Base-by-base conservation (phyloP, 305 asterid genomes). In the Stenogyne calaminthoides region DNA sequence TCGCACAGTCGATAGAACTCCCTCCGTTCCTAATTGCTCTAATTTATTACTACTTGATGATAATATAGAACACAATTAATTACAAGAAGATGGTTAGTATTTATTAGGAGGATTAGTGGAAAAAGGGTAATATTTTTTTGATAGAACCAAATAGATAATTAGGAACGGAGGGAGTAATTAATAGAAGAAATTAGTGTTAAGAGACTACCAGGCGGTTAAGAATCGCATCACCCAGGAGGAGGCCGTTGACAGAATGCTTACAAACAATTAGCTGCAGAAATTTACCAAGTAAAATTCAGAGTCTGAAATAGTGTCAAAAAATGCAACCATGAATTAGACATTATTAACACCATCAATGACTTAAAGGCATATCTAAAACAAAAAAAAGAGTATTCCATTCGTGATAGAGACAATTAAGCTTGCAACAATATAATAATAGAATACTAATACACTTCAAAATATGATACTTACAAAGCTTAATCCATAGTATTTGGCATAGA, bases 201-300 rank as follows among this genome's bases (percentile, higher is more conserved):
- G 70, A 59, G 54, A 54, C 7, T 75, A 94, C 98, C 88, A 94
- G 80, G 75, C 82, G 72, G 77, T 91, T 94, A 54, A 91, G 73
- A 74, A 81, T 72, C 39, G 88, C 86, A 2, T 94, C 98, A 11
- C 96, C 97, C 11, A 94, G 84, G 82, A 94, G 91, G 77, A 81
- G 39, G 78, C 80, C 97, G 71, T 94, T 94, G 70, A 83, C 72
- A 72, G 98, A 88, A 86, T 94, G 98, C 88, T 87, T 80, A 58
- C 87, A 80, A 64, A 87, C 82, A 62, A 70, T 73, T 76, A 94
- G 76, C 97, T 91, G 89, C 87, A 80, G 62, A 78, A 55, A 67
- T 25, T 8, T 4, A 64, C 55, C 11, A 37, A 29, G 67, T 14
- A 37, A 46, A 34, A 36, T 20, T 64, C 29, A 63, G n/a, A 46